Base-by-base conservation (phyloP, 1,139 yeast genomes). In the Komagataea norvegica region DNA sequence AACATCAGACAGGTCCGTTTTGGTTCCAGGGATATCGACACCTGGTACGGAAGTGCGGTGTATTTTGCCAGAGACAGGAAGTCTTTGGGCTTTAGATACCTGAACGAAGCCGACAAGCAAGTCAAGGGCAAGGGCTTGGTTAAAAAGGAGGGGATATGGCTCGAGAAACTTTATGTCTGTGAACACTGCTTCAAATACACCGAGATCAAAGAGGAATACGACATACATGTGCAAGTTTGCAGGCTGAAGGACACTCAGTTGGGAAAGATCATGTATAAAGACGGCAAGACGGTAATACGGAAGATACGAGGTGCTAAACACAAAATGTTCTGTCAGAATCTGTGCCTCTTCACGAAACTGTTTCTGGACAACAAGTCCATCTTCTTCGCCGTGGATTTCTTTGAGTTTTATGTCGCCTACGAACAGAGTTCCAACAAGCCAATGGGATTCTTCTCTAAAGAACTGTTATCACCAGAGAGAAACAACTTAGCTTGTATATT, bases 381-480 rank as follows among this genome's bases (percentile, higher is more conserved):
- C 23, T 87, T 79, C 56, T 91, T 83, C 59, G 74, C 80, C 33
- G 75, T 87, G 8, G 89, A 83, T 30, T 72, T 74, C 38, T 91
- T 84, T 59, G 89, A 86, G 44, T 87, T 87, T 57, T 91, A 79
- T 57, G 70, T 87, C 15, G 65, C 79, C 31, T 89, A 78, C 54
- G 82, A 81, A 25, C 59, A 57, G 9, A 60, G 56, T 1, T 46
- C 57, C 35, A 46, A 51, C 32, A 55, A 68, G 33, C 88, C 93
- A 7, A 77, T 88, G 82, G 98, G 97, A 1, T 91, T 87, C 56
- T 91, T 87, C 54, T 88, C 96, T 17, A 85, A 86, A 49, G 98
- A 91, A 54, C 63, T 82, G 32, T 67, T 83, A 2, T 80, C 96
- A 0, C 86, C 89, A 77, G 93, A 86, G 40, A 73, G 76, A 40